phyloP scores from a whole-genome alignment of 1,284 basidiomycete species.

The Austroboletus olivaceoglutinosus region DNA sequence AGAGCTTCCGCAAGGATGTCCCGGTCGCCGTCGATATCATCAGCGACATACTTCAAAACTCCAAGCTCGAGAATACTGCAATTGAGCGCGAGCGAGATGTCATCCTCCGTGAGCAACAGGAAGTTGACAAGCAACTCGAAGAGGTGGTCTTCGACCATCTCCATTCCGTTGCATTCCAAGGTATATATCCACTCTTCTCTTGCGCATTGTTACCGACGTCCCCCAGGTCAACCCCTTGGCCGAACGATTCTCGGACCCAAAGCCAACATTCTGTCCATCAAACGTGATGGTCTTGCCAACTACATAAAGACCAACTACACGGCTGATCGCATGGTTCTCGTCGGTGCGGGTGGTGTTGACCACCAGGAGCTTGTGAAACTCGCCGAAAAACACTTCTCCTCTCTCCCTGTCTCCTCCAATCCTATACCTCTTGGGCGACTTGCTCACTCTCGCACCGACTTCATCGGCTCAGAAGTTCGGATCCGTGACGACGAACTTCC shows the following conservation, averaged over 20 bases:
- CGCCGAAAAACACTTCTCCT: conserved; percentile 91
- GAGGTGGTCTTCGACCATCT: conserved; percentile 99
- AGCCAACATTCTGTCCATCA: conserved; percentile 95
- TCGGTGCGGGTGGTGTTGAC: conserved; percentile 94
- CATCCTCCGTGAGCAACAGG: conserved; percentile 96
- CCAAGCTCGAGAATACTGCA: conserved; percentile 86
- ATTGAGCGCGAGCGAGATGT: conserved; percentile 97
- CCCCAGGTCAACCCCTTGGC: conserved; percentile 86
- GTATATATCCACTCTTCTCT: conserved; percentile 42
- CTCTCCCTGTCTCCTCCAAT: conserved; percentile 83
- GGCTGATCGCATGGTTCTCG: conserved; percentile 97
- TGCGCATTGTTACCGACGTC: conserved; percentile 10
- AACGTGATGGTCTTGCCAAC: conserved; percentile 81
- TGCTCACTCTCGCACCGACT: conserved; percentile 74
- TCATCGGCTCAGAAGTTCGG: conserved; percentile 95
- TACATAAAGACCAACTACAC: conserved; percentile 99
- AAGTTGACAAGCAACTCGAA: conserved; percentile 98
- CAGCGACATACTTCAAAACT: conserved; percentile 97
- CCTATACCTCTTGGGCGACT: conserved; percentile 87
- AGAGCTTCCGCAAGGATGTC: conserved; percentile 97
- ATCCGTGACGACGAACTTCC: conserved; percentile 90
- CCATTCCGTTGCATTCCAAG: conserved; percentile 95
- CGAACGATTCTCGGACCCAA: conserved; percentile 98
- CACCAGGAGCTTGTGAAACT: conserved; percentile 93
- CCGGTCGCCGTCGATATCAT: conserved; percentile 93